Evolutionary conservation across 495 filamentous ascomycete genomes (phyloP).

Genomic region (Penicillium cinerascens): DNA sequence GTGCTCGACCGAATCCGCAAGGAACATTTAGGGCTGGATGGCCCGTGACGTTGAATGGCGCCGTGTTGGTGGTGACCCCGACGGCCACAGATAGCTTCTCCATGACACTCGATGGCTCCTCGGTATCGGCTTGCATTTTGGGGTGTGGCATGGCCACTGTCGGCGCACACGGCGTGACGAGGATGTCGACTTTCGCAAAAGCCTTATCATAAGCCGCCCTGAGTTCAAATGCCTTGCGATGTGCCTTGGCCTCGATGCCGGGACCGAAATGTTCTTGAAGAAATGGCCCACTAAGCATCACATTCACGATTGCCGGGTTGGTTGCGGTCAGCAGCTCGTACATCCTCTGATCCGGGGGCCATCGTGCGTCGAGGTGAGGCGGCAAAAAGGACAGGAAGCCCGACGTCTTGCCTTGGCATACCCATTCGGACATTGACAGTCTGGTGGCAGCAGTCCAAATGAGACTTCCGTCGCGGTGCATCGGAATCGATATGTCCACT

Average conservation of each 20-base stretch:
- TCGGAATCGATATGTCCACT: conserved; percentile 47
- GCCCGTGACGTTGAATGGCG: conserved; percentile 52
- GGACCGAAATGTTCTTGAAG: conserved; percentile 19
- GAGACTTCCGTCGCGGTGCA: conserved; percentile 38
- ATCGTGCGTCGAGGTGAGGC: conserved; percentile 19
- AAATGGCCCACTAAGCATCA: conserved; percentile 27
- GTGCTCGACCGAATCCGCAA: conserved; percentile 40
- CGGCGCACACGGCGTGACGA: conserved; percentile 43
- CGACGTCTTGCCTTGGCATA: conserved; percentile 27
- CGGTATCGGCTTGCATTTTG: conserved; percentile 4
- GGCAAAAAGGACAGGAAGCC: conserved; percentile 24
- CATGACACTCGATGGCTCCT: conserved; percentile 14
- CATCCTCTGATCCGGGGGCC: conserved; percentile 28
- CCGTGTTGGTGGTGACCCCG: conserved; percentile 49
- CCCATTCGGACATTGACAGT: conserved; percentile 30
- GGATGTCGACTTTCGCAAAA: conserved; percentile 40
- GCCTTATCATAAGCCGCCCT: conserved; percentile 43
- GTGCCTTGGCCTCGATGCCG: conserved; percentile 34
- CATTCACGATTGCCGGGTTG: conserved; percentile 31
- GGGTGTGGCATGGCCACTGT: conserved; percentile 37
- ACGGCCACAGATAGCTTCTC: conserved; percentile 32
- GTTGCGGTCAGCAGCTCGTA: conserved; percentile 28
- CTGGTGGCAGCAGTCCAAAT: conserved; percentile 48
- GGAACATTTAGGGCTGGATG: conserved; percentile 55
- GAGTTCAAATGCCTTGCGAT: conserved; percentile 40